phyloP scores from a whole-genome alignment of 2,329 filamentous ascomycete genomes.

The Aplosporella prunicola region DNA sequence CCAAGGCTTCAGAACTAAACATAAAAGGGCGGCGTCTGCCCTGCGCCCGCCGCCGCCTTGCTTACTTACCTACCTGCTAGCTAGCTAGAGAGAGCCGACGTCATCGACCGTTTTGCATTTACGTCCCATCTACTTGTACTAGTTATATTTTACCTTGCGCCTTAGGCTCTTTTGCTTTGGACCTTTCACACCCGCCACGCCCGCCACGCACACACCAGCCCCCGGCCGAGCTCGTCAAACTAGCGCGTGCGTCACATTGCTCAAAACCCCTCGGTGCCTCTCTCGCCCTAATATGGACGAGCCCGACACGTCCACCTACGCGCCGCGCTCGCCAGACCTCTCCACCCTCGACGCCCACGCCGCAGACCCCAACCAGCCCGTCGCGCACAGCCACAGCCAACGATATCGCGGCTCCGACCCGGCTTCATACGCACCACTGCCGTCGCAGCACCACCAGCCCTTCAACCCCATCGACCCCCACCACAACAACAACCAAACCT shows the following conservation, averaged over 20 bases:
- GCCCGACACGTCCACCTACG: conserved; percentile 11
- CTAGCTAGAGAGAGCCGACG: no score
- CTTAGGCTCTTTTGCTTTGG: no score
- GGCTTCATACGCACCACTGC: neutral
- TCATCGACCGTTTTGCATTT: no score
- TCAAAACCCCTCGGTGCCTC: neutral
- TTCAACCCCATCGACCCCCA: conserved; percentile 2
- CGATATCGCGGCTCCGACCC: conserved; percentile 25
- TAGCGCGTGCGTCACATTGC: neutral
- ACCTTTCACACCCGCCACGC: no score
- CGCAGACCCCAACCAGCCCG: conserved; percentile 21
- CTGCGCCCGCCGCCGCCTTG: no score
- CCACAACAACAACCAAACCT: conserved; percentile 17
- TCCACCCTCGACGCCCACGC: conserved; percentile 38
- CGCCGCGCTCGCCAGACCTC: conserved; percentile 25
- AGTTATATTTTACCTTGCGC: no score
- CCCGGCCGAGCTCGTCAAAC: neutral
- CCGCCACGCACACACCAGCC: neutral
- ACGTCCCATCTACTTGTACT: no score
- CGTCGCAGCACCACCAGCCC: neutral
- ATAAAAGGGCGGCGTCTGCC: no score
- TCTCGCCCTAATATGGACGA: conserved; percentile 2
- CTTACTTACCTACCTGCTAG: no score
- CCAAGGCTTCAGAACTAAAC: no score
- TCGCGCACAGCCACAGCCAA: conserved; percentile 27